Evolutionary conservation across 495 filamentous ascomycete species (phyloP).

Genomic region (Lindgomyces ingoldianus): DNA sequence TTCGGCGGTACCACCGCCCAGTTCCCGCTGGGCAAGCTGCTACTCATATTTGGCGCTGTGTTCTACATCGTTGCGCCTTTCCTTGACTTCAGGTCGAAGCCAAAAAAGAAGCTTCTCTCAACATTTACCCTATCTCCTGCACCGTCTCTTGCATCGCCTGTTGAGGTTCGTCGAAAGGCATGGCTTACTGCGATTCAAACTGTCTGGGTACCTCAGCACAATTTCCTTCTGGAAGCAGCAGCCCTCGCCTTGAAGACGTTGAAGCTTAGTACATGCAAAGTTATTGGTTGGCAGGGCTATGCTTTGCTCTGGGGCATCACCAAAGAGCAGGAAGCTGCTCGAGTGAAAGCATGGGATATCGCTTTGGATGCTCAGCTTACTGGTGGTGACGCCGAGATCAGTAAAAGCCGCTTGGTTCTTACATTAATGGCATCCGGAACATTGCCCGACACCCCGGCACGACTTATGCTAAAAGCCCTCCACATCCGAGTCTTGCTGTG

Average conservation of each 20-base stretch:
- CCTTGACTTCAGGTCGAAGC: conserved; percentile 59
- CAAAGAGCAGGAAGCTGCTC: conserved; percentile 80
- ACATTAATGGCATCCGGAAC: conserved; percentile 89
- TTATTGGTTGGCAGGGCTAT: conserved; percentile 75
- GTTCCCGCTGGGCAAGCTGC: conserved; percentile 54
- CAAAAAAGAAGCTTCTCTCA: conserved; percentile 46
- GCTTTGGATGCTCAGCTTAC: conserved; percentile 92
- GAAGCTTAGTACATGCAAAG: conserved; percentile 76
- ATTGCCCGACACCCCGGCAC: conserved; percentile 76
- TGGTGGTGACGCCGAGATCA: conserved; percentile 90
- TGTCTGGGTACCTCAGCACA: conserved; percentile 88
- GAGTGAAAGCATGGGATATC: conserved; percentile 92
- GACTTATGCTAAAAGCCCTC: conserved; percentile 88
- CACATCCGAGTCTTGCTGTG: conserved; percentile 87
- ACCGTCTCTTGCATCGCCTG: conserved; percentile 75
- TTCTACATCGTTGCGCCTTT: conserved; percentile 68
- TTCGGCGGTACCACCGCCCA: conserved; percentile 25
- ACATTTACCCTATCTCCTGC: conserved; percentile 52
- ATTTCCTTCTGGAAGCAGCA: conserved; percentile 78
- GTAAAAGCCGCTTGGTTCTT: conserved; percentile 79
- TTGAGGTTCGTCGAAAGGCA: conserved; percentile 82
- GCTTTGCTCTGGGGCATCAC: conserved; percentile 75
- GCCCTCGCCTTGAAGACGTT: conserved; percentile 76
- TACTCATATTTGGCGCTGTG: conserved; percentile 65
- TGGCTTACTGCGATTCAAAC: conserved; percentile 95